These are phyloP conservation scores for Aspergillus bridgeri DNA, from an alignment of 495 filamentous ascomycete species.

Conservation along the genomic window DNA sequence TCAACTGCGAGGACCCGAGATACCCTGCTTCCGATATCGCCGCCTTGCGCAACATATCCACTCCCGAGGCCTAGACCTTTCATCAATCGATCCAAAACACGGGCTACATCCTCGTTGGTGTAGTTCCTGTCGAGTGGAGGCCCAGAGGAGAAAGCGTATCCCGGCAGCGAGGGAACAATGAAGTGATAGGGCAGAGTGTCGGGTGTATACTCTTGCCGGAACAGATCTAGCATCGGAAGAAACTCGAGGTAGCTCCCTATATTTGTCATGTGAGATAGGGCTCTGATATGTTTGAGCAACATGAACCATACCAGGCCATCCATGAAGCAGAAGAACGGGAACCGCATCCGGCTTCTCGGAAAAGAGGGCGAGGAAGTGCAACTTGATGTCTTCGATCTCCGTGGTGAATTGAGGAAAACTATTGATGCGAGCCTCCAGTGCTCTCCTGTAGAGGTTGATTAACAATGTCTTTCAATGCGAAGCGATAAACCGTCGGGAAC, in stretches of 20 bases:
- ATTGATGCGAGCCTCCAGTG: conserved; percentile 56
- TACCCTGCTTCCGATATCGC: conserved; percentile 59
- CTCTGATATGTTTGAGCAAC: not conserved
- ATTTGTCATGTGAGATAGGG: not conserved
- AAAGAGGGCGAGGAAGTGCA: conserved; percentile 64
- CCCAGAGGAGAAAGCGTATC: conserved; percentile 56
- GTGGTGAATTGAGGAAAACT: conserved; percentile 59
- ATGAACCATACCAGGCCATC: conserved; percentile 51
- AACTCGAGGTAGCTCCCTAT: conserved; percentile 24
- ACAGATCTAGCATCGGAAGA: conserved; percentile 40
- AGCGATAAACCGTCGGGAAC: not conserved
- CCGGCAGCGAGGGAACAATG: conserved; percentile 62
- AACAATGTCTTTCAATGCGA: not conserved
- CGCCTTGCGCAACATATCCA: conserved; percentile 62
- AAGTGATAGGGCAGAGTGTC: conserved; percentile 60
- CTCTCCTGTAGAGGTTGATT: conserved; percentile 32
- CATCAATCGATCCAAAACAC: conserved; percentile 58
- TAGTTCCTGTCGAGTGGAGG: conserved; percentile 50
- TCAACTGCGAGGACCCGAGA: conserved; percentile 40
- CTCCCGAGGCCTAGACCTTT: conserved; percentile 52
- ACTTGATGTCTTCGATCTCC: conserved; percentile 43
- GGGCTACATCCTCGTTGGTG: conserved; percentile 35
- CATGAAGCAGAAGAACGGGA: conserved; percentile 58
- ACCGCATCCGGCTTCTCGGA: conserved; percentile 56
- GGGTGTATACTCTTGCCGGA: conserved; percentile 51